These are phyloP conservation scores for Podila epicladia DNA, from an alignment of 192 early-diverging fungal species.

Conservation along the genomic window DNA sequence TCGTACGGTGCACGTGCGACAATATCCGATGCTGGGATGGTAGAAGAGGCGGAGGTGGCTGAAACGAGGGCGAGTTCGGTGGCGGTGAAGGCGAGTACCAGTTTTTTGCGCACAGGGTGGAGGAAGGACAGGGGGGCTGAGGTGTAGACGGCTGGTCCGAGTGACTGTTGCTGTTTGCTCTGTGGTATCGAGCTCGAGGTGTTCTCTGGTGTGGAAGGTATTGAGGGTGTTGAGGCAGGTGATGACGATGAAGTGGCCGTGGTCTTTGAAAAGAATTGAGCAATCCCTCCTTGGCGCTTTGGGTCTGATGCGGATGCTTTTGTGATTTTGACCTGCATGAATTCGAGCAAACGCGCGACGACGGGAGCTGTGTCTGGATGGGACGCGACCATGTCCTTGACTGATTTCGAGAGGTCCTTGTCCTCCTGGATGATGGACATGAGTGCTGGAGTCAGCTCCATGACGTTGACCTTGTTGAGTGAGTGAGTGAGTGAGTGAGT, in stretches of 20 bases:
- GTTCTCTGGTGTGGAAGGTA: background rate
- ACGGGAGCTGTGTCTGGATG: conserved; percentile 22
- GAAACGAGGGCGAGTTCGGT: conserved; percentile 24
- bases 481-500: background rate
- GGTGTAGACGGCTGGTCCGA: conserved; percentile 33
- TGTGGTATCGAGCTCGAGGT: background rate
- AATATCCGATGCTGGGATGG: conserved; percentile 6
- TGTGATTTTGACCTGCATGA: conserved; percentile 12
- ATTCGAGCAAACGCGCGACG: conserved; percentile 27
- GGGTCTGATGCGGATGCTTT: background rate
- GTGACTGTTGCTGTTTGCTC: background rate
- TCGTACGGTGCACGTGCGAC: conserved; percentile 22
- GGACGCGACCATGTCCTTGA: conserved; percentile 15
- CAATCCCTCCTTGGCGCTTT: conserved; percentile 15
- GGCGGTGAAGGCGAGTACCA: conserved; percentile 22
- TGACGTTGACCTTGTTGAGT: background rate
- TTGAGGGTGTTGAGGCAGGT: background rate
- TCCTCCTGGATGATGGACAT: conserved; percentile 30
- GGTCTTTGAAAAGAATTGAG: conserved; percentile 19
- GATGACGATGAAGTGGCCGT: conserved; percentile 2
- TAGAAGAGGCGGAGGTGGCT: conserved; percentile 1
- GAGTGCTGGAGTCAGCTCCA: background rate
- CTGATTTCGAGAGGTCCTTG: conserved; percentile 6
- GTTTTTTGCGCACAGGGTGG: conserved; percentile 41
- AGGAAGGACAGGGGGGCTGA: conserved; percentile 31